A percentile compares a stretch with the other conserved stretches of the same genome.
These are phyloP conservation scores for Rubia tinctorum DNA, from an alignment of 305 asterid species.

Conservation along the genomic window DNA sequence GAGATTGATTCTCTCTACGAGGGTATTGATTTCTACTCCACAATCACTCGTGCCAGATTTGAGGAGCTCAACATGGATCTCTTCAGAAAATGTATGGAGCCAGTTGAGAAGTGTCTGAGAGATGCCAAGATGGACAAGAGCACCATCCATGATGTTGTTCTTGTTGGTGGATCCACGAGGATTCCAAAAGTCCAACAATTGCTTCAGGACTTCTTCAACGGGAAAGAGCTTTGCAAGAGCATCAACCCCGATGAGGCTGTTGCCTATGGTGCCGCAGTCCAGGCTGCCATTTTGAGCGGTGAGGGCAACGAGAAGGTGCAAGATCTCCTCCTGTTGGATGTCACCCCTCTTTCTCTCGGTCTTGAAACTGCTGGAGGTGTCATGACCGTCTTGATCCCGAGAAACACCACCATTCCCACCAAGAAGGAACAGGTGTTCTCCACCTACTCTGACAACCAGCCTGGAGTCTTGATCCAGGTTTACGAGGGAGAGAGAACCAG, in stretches of 20 bases:
- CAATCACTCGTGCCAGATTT: slow-evolving; percentile 73
- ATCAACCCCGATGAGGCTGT: slow-evolving; percentile 41
- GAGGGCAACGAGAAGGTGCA: slow-evolving; percentile 38
- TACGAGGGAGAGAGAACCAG: slow-evolving; percentile 36
- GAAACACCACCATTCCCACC: slow-evolving; percentile 38
- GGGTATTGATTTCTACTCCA: slow-evolving; percentile 78
- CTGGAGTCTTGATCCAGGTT: slow-evolving; percentile 36
- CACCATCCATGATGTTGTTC: slow-evolving; percentile 62
- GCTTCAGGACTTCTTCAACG: slow-evolving; percentile 72
- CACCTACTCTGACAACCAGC: slow-evolving; percentile 37
- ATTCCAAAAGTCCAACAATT: slow-evolving; percentile 78
- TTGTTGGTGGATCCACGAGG: slow-evolving; percentile 80
- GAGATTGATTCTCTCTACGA: slow-evolving; percentile 76
- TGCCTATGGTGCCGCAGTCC: slow-evolving; percentile 41
- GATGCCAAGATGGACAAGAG: slow-evolving; percentile 83
- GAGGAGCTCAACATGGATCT: slow-evolving; percentile 83
- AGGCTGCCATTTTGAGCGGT: slow-evolving; percentile 35
- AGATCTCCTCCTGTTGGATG: slow-evolving; percentile 32
- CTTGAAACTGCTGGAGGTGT: slow-evolving; percentile 40
- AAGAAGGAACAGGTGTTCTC: slow-evolving; percentile 40
- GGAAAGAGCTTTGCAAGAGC: slow-evolving; percentile 42
- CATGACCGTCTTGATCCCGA: slow-evolving; percentile 32
- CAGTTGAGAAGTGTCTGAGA: slow-evolving; percentile 71
- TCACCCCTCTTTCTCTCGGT: slow-evolving; percentile 35
- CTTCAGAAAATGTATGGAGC: slow-evolving; percentile 75